Evolutionary conservation across 208 protist species (phyloP).

Genomic region (Wallacemonas sp.): DNA sequence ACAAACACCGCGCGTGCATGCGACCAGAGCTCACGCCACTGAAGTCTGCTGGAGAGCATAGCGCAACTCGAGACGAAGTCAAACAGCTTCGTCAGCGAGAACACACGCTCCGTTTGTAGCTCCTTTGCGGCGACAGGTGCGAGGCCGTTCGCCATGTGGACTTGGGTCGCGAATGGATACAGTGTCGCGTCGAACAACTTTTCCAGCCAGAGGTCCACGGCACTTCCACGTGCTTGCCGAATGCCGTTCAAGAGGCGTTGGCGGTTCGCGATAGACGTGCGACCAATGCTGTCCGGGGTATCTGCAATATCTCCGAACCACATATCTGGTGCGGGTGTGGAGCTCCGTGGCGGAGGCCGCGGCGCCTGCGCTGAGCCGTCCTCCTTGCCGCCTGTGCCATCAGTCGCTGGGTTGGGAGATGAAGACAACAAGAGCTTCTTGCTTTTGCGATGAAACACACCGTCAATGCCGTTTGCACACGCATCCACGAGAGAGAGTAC

Average conservation of each 20-base stretch:
- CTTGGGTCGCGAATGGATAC: conserved; percentile 57
- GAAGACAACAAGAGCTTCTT: conserved; percentile 10
- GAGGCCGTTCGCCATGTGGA: conserved; percentile 76
- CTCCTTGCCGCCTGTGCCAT: neutral
- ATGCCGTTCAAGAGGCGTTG: conserved; percentile 41
- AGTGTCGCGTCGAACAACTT: conserved; percentile 76
- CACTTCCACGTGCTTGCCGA: conserved; percentile 29
- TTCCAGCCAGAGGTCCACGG: conserved; percentile 79
- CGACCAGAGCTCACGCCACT: conserved; percentile 82
- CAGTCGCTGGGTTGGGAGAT: neutral
- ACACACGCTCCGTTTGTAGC: conserved; percentile 65
- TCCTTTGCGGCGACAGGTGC: conserved; percentile 70
- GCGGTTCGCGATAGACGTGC: conserved; percentile 31
- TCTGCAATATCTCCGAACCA: conserved; percentile 75
- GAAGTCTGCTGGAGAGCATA: conserved; percentile 63
- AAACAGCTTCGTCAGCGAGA: conserved; percentile 80
- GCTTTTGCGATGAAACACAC: conserved; percentile 58
- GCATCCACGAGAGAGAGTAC: conserved; percentile 72
- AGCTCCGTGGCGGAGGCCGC: neutral
- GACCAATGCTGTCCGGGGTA: conserved; percentile 42
- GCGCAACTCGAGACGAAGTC: conserved; percentile 84
- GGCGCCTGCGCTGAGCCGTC: neutral
- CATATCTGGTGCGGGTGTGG: conserved; percentile 32
- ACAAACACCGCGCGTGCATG: conserved; percentile 73
- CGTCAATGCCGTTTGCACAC: conserved; percentile 75